phyloP scores from a whole-genome alignment of 345 rosid genomes.

The Aquilaria sinensis region DNA sequence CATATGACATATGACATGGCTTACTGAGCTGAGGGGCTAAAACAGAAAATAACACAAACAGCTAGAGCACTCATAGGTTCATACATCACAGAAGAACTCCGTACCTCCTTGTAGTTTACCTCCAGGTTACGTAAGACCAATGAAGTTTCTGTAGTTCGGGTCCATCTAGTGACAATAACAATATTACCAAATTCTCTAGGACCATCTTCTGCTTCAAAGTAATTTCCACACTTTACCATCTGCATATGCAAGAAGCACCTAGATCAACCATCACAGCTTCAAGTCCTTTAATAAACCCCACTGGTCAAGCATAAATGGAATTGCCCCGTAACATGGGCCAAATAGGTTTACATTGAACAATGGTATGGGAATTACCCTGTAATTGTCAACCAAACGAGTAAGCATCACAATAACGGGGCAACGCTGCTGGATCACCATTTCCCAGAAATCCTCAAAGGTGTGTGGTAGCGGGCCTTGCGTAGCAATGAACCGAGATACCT shows the following conservation, averaged over 20 bases:
- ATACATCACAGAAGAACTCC: neutral
- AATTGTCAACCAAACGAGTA: slow-evolving; percentile 71
- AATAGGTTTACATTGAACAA: slow-evolving; percentile 7
- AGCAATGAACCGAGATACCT: slow-evolving; percentile 70
- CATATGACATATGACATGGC: no score
- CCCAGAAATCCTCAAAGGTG: slow-evolving; percentile 93
- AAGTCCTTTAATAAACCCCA: no score
- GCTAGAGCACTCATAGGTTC: no score
- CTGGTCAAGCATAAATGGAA: no score
- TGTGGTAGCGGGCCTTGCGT: slow-evolving; percentile 82
- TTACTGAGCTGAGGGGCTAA: no score
- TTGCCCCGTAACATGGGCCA: no score
- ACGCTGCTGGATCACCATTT: slow-evolving; percentile 72
- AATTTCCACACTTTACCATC: slow-evolving; percentile 79
- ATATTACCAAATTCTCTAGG: slow-evolving; percentile 80
- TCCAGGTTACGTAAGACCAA: slow-evolving; percentile 66
- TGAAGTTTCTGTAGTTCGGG: slow-evolving; percentile 45
- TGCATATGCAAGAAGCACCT: slow-evolving; percentile 16
- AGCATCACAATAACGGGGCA: slow-evolving; percentile 89
- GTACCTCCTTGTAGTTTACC: slow-evolving; percentile 70
- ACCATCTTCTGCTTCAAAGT: slow-evolving; percentile 74
- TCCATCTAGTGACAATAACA: slow-evolving; percentile 48
- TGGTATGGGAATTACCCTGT: slow-evolving; percentile 34
- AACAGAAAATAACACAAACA: no score
- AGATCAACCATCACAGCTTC: no score